phyloP scores from a whole-genome alignment of 2,329 filamentous ascomycete genomes.

The Penicillium sp. region DNA sequence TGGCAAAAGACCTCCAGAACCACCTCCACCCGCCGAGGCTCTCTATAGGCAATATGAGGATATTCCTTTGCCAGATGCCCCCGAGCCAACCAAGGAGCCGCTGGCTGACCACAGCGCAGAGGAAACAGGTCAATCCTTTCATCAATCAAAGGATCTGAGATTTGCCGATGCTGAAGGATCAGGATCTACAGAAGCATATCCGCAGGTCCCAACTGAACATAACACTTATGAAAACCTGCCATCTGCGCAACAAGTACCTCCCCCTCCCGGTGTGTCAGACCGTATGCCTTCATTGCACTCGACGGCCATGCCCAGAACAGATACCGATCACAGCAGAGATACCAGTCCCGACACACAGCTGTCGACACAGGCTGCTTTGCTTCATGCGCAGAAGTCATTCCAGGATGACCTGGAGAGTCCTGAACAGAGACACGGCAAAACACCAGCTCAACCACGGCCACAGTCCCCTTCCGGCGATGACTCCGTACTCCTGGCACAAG shows the following conservation, averaged over 20 bases:
- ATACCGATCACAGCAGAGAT: slow-evolving; percentile 18
- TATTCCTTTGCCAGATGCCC: not conserved
- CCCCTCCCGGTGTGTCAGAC: slow-evolving; percentile 27
- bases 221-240: slow-evolving; percentile 30
- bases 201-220: slow-evolving; percentile 10
- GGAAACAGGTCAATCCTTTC: not conserved
- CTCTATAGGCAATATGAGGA: not conserved
- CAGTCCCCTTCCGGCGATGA: slow-evolving; percentile 13
- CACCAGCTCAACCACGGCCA: slow-evolving; percentile 12
- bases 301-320: slow-evolving; percentile 30
- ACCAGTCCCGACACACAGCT: slow-evolving; percentile 31
- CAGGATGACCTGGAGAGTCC: slow-evolving; percentile 37
- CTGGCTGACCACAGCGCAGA: not conserved
- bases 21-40: not conserved
- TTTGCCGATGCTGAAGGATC: slow-evolving; percentile 12
- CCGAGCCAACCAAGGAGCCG: not conserved
- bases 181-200: slow-evolving; percentile 5
- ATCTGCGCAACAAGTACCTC: slow-evolving; percentile 37
- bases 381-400: slow-evolving; percentile 39
- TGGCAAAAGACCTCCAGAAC: not conserved
- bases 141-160: slow-evolving; percentile 14
- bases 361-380: slow-evolving; percentile 40
- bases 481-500: slow-evolving; percentile 19
- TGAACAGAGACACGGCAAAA: slow-evolving; percentile 11
- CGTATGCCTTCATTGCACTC: slow-evolving; percentile 38